Base-by-base conservation (phyloP, 768 basidiomycete species). In the Serendipita sp. region DNA sequence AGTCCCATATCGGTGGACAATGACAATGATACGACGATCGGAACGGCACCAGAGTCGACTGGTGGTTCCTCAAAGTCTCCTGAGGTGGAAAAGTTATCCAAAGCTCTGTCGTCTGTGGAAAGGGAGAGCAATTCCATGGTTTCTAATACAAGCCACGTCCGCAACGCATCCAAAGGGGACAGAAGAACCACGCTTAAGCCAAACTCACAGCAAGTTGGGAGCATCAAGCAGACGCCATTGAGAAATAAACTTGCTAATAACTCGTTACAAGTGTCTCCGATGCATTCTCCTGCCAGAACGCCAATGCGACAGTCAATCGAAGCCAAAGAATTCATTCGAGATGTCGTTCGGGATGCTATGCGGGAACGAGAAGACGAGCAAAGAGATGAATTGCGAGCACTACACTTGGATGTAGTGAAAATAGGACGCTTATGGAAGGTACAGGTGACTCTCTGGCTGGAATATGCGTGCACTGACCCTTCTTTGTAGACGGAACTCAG, bases 351-450 rank as follows among this genome's bases (percentile, higher is more conserved):
- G 51, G 87, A 89, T 64, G 84, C 83, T 65, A 82, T 89, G 82
- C 81, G 78, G 67, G 88, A 89, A 67, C 85, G 82, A 70, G 85
- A 84, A 71, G 77, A 78, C 67, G 86, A 89, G 71, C 83, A 81
- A 28, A 79, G 80, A 69, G 77, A 80, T n/a, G 84, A 88, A 76
- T 81, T 89, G 79, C 79, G 81, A 71, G 86, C 85, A 1, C 74
- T 89, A 65, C 88, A 90, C 73, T 69, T 90, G 66, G 88, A 90
- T 70, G 70, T 89, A 65, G 75, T 90, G 41, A 77, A 81, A 65
- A 84, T 88, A 83, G 85, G 86, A 1, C 74, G 84, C 38, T 79
- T 79, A 30, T 86, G 84, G 85, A 82, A 81, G 68, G 67, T 68
- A 36, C 4, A 45, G 16, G 36, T 34, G 11, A 32, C 3, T 5